A percentile compares a stretch with the other conserved stretches of the same genome.
Evolutionary conservation across 441 rosid species (phyloP).

Genomic region (Erysimum cheiri): DNA sequence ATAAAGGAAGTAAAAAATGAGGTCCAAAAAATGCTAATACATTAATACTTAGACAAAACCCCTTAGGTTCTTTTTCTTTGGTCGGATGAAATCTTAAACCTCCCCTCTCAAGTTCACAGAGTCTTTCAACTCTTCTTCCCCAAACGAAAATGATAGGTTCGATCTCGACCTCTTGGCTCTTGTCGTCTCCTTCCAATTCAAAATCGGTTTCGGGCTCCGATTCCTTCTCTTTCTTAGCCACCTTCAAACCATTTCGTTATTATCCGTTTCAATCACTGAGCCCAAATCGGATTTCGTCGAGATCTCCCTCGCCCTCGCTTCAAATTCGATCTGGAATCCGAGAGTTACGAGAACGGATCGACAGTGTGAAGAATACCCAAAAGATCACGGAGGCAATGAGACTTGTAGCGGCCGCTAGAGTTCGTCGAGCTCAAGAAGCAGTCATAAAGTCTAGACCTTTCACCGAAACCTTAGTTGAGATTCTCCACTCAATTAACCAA

Average conservation of each 20-base stretch:
- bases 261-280: slow-evolving; percentile 18
- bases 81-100: slow-evolving; percentile 7
- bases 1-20: too few relatives aligned
- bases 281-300: slow-evolving; percentile 14
- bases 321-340: slow-evolving; percentile 58
- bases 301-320: slow-evolving; percentile 23
- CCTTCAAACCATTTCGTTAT: slow-evolving; percentile 19
- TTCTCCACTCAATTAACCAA: slow-evolving; percentile 55
- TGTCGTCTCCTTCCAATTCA: slow-evolving; percentile 23
- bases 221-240: slow-evolving; percentile 17
- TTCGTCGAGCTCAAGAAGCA: slow-evolving; percentile 82
- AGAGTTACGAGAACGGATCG: slow-evolving; percentile 61
- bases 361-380: slow-evolving; percentile 60
- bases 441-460: slow-evolving; percentile 74
- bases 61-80: not conserved
- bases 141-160: slow-evolving; percentile 34
- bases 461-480: slow-evolving; percentile 57
- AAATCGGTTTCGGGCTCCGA: slow-evolving; percentile 8
- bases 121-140: not conserved
- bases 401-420: slow-evolving; percentile 73
- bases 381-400: slow-evolving; percentile 82
- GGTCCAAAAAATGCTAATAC: too few relatives aligned
- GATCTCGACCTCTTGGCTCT: slow-evolving; percentile 35
- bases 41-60: not conserved
- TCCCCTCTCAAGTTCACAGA: not conserved